Conservation (phyloP, 2,329 filamentous ascomycete genomes). For the Neofusicoccum umdonicola region DNA sequence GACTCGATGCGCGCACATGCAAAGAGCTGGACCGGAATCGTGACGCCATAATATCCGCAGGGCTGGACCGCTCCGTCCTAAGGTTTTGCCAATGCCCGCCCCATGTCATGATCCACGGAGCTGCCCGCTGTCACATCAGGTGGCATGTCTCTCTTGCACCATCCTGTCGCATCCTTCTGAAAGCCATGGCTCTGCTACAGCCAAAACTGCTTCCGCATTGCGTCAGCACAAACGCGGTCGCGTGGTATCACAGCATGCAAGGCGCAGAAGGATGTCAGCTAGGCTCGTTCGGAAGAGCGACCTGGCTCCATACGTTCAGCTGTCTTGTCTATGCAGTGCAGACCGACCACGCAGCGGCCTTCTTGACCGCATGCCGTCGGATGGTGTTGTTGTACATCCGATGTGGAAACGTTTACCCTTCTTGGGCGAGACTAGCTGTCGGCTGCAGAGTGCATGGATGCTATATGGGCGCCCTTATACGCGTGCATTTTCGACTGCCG, state of each 20-base stretch:
- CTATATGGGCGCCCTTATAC: not conserved
- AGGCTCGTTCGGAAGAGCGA: too few relatives aligned
- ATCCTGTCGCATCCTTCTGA: too few relatives aligned
- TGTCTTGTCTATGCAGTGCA: too few relatives aligned
- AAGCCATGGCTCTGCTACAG: too few relatives aligned
- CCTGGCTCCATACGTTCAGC: too few relatives aligned
- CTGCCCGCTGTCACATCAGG: constrained; percentile 4
- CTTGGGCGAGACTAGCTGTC: not conserved
- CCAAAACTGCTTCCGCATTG: not conserved
- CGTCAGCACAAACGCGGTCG: not conserved
- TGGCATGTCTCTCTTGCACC: not conserved
- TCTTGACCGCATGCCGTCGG: not conserved
- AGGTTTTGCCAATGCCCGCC: not conserved
- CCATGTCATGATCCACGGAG: not conserved
- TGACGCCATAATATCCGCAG: constrained; percentile 14
- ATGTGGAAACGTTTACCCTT: not conserved
- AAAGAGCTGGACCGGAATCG: not conserved
- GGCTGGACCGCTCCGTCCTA: not conserved
- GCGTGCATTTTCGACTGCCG: not conserved
- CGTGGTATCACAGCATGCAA: too few relatives aligned
- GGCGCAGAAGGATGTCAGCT: too few relatives aligned
- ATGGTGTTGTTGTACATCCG: not conserved
- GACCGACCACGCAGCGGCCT: not conserved
- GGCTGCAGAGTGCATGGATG: not conserved
- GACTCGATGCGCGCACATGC: not conserved